Percentiles rank a stretch among this genome's conserved stretches.
Conservation (phyloP, 441 rosid genomes). For the Croton laevigatus region DNA sequence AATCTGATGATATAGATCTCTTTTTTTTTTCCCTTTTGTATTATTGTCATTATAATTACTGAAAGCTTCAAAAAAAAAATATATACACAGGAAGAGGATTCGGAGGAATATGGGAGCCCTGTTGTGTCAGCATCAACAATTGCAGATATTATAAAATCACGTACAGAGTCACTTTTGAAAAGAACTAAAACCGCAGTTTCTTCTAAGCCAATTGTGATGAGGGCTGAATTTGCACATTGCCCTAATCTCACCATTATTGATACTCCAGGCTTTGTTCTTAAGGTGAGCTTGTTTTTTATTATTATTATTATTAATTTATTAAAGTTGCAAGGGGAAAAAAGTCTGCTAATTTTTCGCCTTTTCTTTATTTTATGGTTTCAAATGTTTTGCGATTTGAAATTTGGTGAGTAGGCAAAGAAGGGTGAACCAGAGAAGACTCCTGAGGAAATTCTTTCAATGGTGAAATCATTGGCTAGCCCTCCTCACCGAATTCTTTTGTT, state of each 20-base stretch:
- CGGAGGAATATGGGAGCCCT: conserved; percentile 77
- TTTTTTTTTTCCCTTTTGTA: no score
- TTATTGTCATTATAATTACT: background rate
- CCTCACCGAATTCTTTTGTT: conserved; percentile 89
- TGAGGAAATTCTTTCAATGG: conserved; percentile 90
- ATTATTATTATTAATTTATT: no score
- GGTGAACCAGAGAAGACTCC: conserved; percentile 97
- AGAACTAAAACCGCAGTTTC: conserved; percentile 74
- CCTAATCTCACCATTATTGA: conserved; percentile 94
- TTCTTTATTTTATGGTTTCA: background rate
- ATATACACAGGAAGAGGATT: conserved; percentile 65
- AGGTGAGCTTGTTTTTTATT: background rate
- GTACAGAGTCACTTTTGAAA: conserved; percentile 64
- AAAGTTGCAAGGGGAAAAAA: background rate
- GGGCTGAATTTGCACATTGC: conserved; percentile 94
- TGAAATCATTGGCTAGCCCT: conserved; percentile 87
- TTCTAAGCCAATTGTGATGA: conserved; percentile 88
- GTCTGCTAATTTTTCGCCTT: background rate
- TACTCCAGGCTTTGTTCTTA: conserved; percentile 92
- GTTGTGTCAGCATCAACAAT: conserved; percentile 65
- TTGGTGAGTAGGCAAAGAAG: conserved; percentile 65
- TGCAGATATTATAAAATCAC: conserved; percentile 70
- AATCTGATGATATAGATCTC: no score
- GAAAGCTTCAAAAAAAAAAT: background rate
- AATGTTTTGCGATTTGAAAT: conserved; percentile 1